Base-by-base conservation (phyloP, 208 protist genomes). In the Crithidia bombi region DNA sequence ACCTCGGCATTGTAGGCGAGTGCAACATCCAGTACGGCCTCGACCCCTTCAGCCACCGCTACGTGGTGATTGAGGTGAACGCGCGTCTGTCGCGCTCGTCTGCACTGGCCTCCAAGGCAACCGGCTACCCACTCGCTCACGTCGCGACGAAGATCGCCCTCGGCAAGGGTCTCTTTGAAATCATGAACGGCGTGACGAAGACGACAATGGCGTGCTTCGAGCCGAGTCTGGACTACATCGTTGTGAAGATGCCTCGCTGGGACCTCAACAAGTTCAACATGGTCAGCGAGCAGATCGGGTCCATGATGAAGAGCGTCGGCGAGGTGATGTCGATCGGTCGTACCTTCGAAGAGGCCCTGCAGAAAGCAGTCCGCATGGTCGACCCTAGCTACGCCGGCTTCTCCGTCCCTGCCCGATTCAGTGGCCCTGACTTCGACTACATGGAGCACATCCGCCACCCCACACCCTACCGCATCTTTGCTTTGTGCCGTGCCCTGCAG, bases 21-120 rank as follows among this genome's bases (percentile, higher is more conserved):
- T 99, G 98, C 87, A 99, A 99, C 87, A 99, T 99, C 64, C 98
- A 99, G 85, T 99, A 98, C 80, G 98, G 98, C 25, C 84, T 99
- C 21, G 89, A 99, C 76, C 98, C 98, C 21, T 63, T 92, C 69
- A 98, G 92, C 14, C 91, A 98, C 54, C 87, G 97, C 57, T 99
- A 99, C 91, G 97, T 93, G 69, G 98, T 99, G 66, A 99, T 99
- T 75, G 98, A 99, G 78, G 98, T 99, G 2, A 99, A 99, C 84
- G 97, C 98, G 5, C 94, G 98, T 47, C 94, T 99, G 15, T 98
- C 95, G 19, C 95, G 98, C 63, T 98, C 89, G 30, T 98, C 95
- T 9, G 98, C 98, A 19, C 87, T 99, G 10, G 98, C 98, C 21
- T 98, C 91, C 61, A 99, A 99, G 90, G 98, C 98, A 21, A 99